Conservation (phyloP, 2,329 filamentous ascomycete genomes). For the Fusarium anguioides region DNA sequence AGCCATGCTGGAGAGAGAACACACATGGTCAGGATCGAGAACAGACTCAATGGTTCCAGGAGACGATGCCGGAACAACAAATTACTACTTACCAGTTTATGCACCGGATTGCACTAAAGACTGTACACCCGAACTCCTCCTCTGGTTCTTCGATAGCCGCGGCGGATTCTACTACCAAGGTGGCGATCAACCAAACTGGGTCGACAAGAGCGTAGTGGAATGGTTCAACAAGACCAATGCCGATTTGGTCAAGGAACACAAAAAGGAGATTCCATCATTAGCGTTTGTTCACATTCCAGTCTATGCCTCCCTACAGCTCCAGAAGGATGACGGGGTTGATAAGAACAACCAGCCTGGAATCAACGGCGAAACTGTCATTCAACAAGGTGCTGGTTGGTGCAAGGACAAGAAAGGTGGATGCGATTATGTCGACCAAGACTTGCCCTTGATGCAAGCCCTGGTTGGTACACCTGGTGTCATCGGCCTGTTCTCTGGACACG, state of each 20-base stretch:
- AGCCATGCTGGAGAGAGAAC: slow-evolving; percentile 40
- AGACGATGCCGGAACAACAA: slow-evolving; percentile 51
- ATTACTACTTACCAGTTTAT: slow-evolving; percentile 58
- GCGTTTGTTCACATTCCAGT: slow-evolving; percentile 63
- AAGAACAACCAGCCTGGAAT: slow-evolving; percentile 57
- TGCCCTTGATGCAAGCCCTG: slow-evolving; percentile 71
- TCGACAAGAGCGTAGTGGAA: slow-evolving; percentile 55
- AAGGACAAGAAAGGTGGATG: slow-evolving; percentile 53
- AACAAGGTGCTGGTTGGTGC: slow-evolving; percentile 59
- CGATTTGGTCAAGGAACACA: slow-evolving; percentile 44
- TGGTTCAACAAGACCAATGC: slow-evolving; percentile 57
- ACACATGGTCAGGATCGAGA: slow-evolving; percentile 37
- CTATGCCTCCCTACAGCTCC: slow-evolving; percentile 44
- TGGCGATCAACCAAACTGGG: slow-evolving; percentile 55
- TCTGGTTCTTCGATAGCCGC: slow-evolving; percentile 78
- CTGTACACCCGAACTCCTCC: slow-evolving; percentile 56
- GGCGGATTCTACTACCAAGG: slow-evolving; percentile 64
- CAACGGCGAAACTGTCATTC: slow-evolving; percentile 57
- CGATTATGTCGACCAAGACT: slow-evolving; percentile 62
- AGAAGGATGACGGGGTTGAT: slow-evolving; percentile 48
- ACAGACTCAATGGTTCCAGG: slow-evolving; percentile 40
- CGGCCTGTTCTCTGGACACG: slow-evolving; percentile 72
- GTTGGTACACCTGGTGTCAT: slow-evolving; percentile 65
- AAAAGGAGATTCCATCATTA: slow-evolving; percentile 55
- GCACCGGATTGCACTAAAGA: slow-evolving; percentile 44